Conservation (phyloP, 345 rosid species). For the Boechera divaricarpa region DNA sequence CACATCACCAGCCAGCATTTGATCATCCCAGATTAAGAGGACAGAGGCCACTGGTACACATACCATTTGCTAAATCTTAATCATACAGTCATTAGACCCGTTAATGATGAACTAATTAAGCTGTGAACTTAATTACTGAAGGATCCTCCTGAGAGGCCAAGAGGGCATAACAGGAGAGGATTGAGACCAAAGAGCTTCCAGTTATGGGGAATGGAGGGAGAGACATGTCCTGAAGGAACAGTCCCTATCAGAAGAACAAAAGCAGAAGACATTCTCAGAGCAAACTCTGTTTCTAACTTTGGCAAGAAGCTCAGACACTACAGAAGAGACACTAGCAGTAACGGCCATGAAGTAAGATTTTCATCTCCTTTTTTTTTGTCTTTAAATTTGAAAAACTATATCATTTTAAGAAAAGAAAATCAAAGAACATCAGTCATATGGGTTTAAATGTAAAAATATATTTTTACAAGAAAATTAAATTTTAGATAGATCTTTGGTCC, state of each 20-base stretch:
- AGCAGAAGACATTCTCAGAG: conserved; percentile 81
- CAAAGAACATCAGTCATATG: conserved; percentile 1
- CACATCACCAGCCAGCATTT: conserved; percentile 88
- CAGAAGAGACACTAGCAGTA: conserved; percentile 78
- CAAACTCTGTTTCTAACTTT: conserved; percentile 64
- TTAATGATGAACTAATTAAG: background rate
- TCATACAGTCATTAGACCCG: background rate
- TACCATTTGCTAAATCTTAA: background rate
- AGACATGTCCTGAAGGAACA: conserved; percentile 87
- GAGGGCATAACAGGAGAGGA: conserved; percentile 50
- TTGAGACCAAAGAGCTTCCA: conserved; percentile 62
- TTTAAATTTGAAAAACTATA: no score
- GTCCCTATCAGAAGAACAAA: conserved; percentile 92
- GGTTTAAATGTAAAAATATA: background rate
- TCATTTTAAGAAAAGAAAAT: background rate
- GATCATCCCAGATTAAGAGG: conserved; percentile 91
- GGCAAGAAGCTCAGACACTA: conserved; percentile 74
- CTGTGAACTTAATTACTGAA: conserved; percentile 36
- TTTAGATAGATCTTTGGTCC: conserved; percentile 29
- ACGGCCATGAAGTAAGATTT: conserved; percentile 86
- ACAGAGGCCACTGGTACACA: conserved; percentile 69
- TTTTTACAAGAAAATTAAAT: no score
- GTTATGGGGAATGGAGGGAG: conserved; percentile 79
- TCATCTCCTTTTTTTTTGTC: background rate
- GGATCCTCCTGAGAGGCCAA: conserved; percentile 88